phyloP scores from a whole-genome alignment of 2,329 filamentous ascomycete species.

The Trematosphaeria pertusa region DNA sequence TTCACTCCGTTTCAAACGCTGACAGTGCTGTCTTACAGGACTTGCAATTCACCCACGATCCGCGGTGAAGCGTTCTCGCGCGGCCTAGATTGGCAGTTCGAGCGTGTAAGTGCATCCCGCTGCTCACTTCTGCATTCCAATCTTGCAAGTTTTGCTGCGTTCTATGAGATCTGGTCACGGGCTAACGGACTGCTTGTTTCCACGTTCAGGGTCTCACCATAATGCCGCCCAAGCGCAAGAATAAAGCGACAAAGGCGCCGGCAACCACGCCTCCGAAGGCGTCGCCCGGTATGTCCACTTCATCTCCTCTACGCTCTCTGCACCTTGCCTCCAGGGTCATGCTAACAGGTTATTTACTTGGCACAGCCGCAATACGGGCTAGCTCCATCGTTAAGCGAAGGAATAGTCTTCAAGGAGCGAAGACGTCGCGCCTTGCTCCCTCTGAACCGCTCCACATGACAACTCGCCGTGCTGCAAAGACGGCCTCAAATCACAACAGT shows the following conservation, averaged over 20 bases:
- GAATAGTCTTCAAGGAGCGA: conserved; percentile 39
- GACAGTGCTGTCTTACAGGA: conserved; percentile 5
- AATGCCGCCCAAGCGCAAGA: conserved; percentile 46
- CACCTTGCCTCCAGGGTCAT: conserved; percentile 27
- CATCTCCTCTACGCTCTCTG: conserved; percentile 7
- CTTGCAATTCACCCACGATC: conserved; percentile 3
- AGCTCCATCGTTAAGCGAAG: conserved; percentile 46
- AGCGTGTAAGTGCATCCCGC: conserved; percentile 18
- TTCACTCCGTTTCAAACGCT: conserved; percentile 5
- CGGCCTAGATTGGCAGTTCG: neutral
- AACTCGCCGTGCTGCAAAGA: conserved; percentile 52
- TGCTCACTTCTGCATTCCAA: neutral
- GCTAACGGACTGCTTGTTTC: conserved; percentile 26
- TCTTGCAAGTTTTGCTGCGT: conserved; percentile 1
- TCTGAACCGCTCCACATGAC: conserved; percentile 59
- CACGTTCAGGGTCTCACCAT: conserved; percentile 20
- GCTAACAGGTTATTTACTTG: conserved; percentile 43
- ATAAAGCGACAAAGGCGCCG: conserved; percentile 28
- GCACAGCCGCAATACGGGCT: conserved; percentile 39
- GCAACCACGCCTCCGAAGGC: conserved; percentile 20
- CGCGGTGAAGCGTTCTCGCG: neutral
- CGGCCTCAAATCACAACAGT: conserved; percentile 44
- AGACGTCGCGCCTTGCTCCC: conserved; percentile 52
- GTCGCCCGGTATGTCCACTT: conserved; percentile 26
- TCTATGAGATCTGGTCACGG: conserved; percentile 15